These are phyloP conservation scores for Mycena haematopus DNA, from an alignment of 768 basidiomycete genomes.

Conservation along the genomic window DNA sequence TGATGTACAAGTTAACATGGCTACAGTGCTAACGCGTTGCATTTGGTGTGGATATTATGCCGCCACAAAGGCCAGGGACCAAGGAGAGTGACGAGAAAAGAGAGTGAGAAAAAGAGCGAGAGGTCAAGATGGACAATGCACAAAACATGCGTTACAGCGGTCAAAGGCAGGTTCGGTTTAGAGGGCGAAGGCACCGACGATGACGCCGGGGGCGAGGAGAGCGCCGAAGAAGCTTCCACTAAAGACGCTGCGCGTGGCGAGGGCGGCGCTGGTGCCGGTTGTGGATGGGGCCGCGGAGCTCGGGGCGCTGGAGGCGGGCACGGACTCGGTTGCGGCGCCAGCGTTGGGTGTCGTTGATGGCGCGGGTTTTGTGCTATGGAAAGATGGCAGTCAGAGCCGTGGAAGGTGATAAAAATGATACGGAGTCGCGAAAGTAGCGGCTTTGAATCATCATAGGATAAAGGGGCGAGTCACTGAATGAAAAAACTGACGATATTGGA, in stretches of 20 bases:
- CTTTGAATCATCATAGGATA: neutral
- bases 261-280: conserved; percentile 6
- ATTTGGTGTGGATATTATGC: conserved; percentile 24
- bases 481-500: conserved; percentile 14
- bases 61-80: conserved; percentile 17
- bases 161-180: conserved; percentile 1
- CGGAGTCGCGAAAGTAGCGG: neutral
- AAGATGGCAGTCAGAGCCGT: neutral
- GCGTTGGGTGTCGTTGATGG: neutral
- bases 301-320: neutral
- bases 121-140: neutral
- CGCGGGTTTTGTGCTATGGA: conserved; percentile 8
- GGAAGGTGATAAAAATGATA: neutral
- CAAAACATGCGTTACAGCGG: neutral
- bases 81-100: conserved; percentile 14
- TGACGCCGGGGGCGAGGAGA: conserved; percentile 19
- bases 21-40: neutral
- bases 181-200: conserved; percentile 20
- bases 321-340: neutral
- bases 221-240: neutral
- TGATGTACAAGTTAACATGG: conserved; percentile 9
- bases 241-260: conserved; percentile 3
- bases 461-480: neutral
- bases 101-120: conserved; percentile 4
- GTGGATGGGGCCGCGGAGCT: conserved; percentile 4